These are phyloP conservation scores for Penicillium sp. DNA, from an alignment of 2,329 filamentous ascomycete species.

Conservation along the genomic window DNA sequence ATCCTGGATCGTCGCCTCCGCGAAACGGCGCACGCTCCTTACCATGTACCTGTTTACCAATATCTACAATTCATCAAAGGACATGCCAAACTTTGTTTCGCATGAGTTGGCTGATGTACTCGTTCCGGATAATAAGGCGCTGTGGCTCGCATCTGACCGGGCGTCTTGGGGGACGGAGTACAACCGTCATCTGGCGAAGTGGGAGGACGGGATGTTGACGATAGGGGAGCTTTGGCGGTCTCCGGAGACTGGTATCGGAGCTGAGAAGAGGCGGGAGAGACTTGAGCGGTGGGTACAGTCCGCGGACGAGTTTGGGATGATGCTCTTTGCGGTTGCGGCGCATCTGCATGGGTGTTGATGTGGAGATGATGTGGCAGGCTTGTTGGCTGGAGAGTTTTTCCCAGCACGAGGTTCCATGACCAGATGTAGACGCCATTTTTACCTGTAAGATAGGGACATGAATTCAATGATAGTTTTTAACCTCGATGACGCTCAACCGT, in stretches of 20 bases:
- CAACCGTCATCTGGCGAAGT: background rate
- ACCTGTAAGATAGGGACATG: background rate
- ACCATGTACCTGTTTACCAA: background rate
- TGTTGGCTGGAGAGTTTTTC: background rate
- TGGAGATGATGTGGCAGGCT: background rate
- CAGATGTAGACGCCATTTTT: too few relatives aligned
- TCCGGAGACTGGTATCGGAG: background rate
- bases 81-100: background rate
- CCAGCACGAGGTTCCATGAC: too few relatives aligned
- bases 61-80: background rate
- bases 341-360: background rate
- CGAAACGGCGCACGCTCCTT: background rate
- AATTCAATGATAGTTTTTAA: background rate
- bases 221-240: background rate
- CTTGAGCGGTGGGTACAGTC: background rate
- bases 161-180: background rate
- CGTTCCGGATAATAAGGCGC: background rate
- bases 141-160: background rate
- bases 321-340: background rate
- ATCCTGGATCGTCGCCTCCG: background rate
- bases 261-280: background rate
- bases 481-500: background rate
- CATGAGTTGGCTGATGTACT: background rate
- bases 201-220: background rate
- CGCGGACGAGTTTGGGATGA: slow-evolving; percentile 1